These are phyloP conservation scores for Urostyla sp. DNA, from an alignment of 73 alveolate genomes.

Conservation along the genomic window DNA sequence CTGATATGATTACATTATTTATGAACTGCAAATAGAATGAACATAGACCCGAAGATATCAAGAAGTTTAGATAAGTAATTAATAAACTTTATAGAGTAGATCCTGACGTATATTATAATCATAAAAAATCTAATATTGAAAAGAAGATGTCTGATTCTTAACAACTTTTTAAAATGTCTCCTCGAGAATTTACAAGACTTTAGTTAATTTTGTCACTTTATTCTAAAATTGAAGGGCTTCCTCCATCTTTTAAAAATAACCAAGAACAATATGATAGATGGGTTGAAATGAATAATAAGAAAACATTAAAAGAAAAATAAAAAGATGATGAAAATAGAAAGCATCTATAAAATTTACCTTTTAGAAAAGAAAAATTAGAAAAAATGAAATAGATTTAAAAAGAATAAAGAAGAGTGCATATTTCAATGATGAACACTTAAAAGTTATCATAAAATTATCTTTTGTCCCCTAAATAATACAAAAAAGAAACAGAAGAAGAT, in stretches of 20 bases:
- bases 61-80: neutral
- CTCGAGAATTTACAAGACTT: slow-evolving; percentile 24
- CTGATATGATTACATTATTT: slow-evolving; percentile 4
- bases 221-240: slow-evolving; percentile 28
- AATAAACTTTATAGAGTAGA: slow-evolving; percentile 22
- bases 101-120: slow-evolving; percentile 27
- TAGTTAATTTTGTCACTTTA: slow-evolving; percentile 6
- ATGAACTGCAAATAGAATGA: slow-evolving; percentile 36
- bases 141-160: neutral
- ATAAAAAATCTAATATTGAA: slow-evolving; percentile 10
- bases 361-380: neutral
- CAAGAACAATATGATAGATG: slow-evolving; percentile 36
- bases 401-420: slow-evolving; percentile 2
- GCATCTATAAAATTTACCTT: slow-evolving; percentile 27
- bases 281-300: slow-evolving; percentile 5
- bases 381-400: neutral
- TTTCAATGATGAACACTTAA: slow-evolving; percentile 23
- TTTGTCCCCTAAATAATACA: slow-evolving; percentile 2
- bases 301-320: neutral
- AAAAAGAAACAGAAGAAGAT: neutral
- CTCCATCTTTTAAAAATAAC: slow-evolving; percentile 44
- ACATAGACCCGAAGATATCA: slow-evolving; percentile 24
- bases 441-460: slow-evolving; percentile 11
- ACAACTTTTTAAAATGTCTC: slow-evolving; percentile 2
- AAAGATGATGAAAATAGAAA: slow-evolving; percentile 1